Conservation (phyloP, 495 filamentous ascomycete genomes). For the Coniosporium apollinis region DNA sequence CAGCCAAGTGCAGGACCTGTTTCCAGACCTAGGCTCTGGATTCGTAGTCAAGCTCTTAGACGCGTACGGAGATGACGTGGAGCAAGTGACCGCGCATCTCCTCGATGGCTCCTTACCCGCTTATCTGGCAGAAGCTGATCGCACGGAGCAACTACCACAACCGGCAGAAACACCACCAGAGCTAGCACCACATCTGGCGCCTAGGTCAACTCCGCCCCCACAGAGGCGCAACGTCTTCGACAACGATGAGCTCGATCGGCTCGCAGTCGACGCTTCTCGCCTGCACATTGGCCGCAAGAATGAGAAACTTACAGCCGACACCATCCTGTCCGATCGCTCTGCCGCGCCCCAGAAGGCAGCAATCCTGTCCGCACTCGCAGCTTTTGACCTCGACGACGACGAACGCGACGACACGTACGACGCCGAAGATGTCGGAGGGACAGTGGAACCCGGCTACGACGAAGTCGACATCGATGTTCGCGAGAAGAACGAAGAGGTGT, state of each 20-base stretch:
- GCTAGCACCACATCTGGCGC: slow-evolving; percentile 18
- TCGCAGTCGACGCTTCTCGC: slow-evolving; percentile 40
- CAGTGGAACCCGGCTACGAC: slow-evolving; percentile 41
- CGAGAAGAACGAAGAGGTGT: slow-evolving; percentile 23
- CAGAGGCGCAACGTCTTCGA: slow-evolving; percentile 55
- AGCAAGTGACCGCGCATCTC: slow-evolving; percentile 65
- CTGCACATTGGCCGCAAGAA: slow-evolving; percentile 65
- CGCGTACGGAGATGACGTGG: slow-evolving; percentile 58
- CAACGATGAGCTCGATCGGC: slow-evolving; percentile 63
- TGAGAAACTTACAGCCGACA: slow-evolving; percentile 45
- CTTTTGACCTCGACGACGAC: slow-evolving; percentile 89
- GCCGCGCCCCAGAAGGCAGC: slow-evolving; percentile 60
- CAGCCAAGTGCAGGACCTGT: slow-evolving; percentile 79
- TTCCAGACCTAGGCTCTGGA: slow-evolving; percentile 71
- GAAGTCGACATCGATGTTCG: slow-evolving; percentile 19
- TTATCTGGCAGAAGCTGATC: slow-evolving; percentile 38
- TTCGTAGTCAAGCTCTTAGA: slow-evolving; percentile 70
- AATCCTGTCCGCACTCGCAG: slow-evolving; percentile 76
- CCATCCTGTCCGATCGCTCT: slow-evolving; percentile 32
- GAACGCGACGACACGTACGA: slow-evolving; percentile 98
- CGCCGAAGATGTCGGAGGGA: slow-evolving; percentile 73
- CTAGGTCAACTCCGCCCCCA: slow-evolving; percentile 27
- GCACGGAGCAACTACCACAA: slow-evolving; percentile 31
- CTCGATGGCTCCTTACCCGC: slow-evolving; percentile 65
- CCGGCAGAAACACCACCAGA: slow-evolving; percentile 24